phyloP scores from a whole-genome alignment of 2,329 filamentous ascomycete genomes.

The Arthrinium puccinioides region DNA sequence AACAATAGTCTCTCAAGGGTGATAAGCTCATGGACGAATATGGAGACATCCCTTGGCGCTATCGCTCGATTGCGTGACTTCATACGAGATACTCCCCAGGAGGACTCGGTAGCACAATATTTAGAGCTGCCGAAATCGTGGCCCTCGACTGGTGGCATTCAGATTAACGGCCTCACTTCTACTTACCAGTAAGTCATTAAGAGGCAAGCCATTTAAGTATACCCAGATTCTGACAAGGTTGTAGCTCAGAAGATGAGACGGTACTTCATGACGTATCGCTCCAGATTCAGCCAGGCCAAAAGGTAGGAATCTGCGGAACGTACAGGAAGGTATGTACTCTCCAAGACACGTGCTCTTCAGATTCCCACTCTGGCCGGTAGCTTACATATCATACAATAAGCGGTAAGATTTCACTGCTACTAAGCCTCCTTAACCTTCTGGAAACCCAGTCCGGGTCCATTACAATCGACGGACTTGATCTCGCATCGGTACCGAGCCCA shows the following conservation, averaged over 20 bases:
- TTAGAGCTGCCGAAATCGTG: background rate
- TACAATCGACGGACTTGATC: constrained; percentile 1
- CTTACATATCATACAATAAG: background rate
- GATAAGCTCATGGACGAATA: constrained; percentile 17
- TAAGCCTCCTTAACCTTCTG: constrained; percentile 1
- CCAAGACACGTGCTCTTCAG: background rate
- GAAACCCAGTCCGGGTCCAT: constrained; percentile 10
- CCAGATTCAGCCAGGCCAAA: constrained; percentile 2
- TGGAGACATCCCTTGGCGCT: constrained; percentile 19
- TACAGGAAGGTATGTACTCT: constrained; percentile 3
- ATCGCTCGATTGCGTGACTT: constrained; percentile 11
- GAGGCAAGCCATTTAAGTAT: no score
- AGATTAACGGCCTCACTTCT: background rate
- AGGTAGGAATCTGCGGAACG: constrained; percentile 4
- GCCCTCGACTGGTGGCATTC: background rate
- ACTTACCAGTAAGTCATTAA: background rate
- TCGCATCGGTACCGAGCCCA: background rate
- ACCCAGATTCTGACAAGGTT: no score
- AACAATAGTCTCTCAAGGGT: constrained; percentile 11
- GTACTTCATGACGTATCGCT: constrained; percentile 1
- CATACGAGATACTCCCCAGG: background rate
- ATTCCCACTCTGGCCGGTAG: no score
- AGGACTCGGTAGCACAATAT: no score
- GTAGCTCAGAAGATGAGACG: background rate
- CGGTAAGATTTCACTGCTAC: constrained; percentile 3